Evolutionary conservation across 208 protist genomes (phyloP).

Genomic region (Kentomonas sorsogonicus): DNA sequence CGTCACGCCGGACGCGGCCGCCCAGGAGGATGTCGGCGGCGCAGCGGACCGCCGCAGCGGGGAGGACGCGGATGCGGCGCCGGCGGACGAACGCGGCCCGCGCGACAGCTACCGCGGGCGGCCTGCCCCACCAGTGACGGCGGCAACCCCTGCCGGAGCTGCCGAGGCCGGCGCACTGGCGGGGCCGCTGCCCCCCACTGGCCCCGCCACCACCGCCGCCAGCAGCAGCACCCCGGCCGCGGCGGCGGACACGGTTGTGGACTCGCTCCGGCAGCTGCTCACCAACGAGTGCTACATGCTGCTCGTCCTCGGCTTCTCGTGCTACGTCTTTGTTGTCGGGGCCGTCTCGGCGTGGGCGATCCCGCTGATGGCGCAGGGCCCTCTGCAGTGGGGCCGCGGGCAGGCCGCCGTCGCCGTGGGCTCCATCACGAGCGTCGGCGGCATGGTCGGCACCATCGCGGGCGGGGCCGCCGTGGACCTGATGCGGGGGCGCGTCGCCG

Average conservation of each 20-base stretch:
- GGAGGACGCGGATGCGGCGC: too few relatives aligned
- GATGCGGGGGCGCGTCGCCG: constrained; percentile 62
- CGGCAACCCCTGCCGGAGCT: background rate
- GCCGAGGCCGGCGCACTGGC: background rate
- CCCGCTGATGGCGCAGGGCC: constrained; percentile 62
- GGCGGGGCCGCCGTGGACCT: constrained; percentile 61
- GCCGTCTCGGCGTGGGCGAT: constrained; percentile 79
- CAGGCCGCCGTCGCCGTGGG: constrained; percentile 54
- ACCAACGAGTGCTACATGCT: constrained; percentile 57
- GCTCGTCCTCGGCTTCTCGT: constrained; percentile 66
- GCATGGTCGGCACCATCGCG: constrained; percentile 57
- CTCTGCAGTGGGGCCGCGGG: constrained; percentile 32
- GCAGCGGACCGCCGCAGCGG: too few relatives aligned
- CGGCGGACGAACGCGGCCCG: too few relatives aligned
- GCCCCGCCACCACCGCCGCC: background rate
- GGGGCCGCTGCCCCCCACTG: background rate
- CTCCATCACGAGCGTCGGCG: constrained; percentile 44
- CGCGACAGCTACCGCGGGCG: too few relatives aligned
- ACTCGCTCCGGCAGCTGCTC: constrained; percentile 33
- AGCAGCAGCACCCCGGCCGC: background rate
- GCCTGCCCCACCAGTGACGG: too few relatives aligned
- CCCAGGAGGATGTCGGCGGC: background rate
- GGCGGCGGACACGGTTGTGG: constrained; percentile 20
- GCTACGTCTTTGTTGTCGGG: constrained; percentile 83
- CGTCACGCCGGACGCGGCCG: background rate